These are phyloP conservation scores for Leptodermis oblonga DNA, from an alignment of 257 asterid species.

Conservation along the genomic window DNA sequence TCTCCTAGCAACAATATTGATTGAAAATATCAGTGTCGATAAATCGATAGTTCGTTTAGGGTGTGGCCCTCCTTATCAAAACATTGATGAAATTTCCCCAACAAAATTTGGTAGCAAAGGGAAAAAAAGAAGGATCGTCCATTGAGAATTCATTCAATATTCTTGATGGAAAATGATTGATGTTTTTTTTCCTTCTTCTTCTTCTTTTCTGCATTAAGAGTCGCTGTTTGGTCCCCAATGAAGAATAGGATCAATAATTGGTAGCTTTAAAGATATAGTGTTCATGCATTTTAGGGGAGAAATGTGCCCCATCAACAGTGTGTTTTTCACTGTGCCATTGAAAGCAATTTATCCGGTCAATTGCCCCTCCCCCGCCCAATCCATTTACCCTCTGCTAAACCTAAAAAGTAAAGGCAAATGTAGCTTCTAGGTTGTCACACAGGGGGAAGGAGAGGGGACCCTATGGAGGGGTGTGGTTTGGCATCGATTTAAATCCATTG, in stretches of 20 bases:
- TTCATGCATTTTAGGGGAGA: constrained; percentile 25
- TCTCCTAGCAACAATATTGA: too few species aligned
- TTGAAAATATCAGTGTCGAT: too few species aligned
- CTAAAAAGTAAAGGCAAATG: neutral
- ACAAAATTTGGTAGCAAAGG: too few species aligned
- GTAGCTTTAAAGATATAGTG: constrained; percentile 12
- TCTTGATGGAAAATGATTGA: constrained; percentile 20
- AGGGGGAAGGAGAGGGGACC: neutral
- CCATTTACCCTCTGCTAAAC: neutral
- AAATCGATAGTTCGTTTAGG: too few species aligned
- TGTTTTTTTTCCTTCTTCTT: neutral
- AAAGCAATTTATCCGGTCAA: constrained; percentile 14
- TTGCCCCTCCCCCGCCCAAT: neutral
- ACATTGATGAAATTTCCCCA: too few species aligned
- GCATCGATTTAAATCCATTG: neutral
- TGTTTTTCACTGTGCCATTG: neutral
- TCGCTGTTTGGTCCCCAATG: constrained; percentile 16
- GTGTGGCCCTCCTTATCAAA: too few species aligned
- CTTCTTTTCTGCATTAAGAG: too few species aligned
- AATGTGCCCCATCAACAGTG: constrained; percentile 21
- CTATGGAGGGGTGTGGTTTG: too few species aligned
- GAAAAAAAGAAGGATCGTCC: neutral
- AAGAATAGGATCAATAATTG: constrained; percentile 21
- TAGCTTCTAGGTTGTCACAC: neutral
- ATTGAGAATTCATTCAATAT: too few species aligned